phyloP scores from a whole-genome alignment of 352 stramenopile genomes.

The Phytophthora melonis region DNA sequence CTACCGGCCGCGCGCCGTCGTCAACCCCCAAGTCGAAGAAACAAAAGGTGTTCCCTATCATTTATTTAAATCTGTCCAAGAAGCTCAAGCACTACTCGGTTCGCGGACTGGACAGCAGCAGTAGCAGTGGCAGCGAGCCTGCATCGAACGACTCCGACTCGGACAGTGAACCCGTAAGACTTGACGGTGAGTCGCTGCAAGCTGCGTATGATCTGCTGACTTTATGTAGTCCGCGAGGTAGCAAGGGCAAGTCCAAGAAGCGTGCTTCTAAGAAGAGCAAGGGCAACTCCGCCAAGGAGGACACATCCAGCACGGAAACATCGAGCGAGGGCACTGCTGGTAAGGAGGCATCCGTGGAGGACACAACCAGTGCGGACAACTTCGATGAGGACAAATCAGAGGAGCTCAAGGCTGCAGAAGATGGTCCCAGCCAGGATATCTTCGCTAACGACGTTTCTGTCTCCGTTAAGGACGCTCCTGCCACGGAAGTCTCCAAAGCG shows the following conservation, averaged over 20 bases:
- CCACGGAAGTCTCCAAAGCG: neutral
- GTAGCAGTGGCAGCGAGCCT: slow-evolving; percentile 25
- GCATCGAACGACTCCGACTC: slow-evolving; percentile 31
- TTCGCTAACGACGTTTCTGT: neutral
- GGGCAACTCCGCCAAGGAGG: neutral
- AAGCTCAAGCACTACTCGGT: slow-evolving; percentile 54
- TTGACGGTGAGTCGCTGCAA: slow-evolving; percentile 77
- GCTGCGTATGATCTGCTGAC: slow-evolving; percentile 76
- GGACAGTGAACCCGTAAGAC: slow-evolving; percentile 40
- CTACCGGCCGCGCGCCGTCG: slow-evolving; percentile 38
- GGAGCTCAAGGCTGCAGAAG: neutral
- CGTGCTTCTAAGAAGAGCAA: neutral
- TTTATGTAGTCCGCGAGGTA: slow-evolving; percentile 45
- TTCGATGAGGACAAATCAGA: slow-evolving; percentile 7
- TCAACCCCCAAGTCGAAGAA: slow-evolving; percentile 54
- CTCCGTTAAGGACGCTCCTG: too few relatives aligned
- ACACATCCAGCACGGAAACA: neutral
- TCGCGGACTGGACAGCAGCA: slow-evolving; percentile 9
- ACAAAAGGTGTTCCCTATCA: slow-evolving; percentile 78
- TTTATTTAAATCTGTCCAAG: slow-evolving; percentile 85
- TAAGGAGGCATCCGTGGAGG: slow-evolving; percentile 4
- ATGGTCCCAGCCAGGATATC: neutral
- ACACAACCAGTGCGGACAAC: neutral
- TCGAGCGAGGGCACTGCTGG: neutral
- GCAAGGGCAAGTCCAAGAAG: slow-evolving; percentile 23